Base-by-base conservation (phyloP, 176 grass and related monocot species). In the Eremochloa ophiuroides region DNA sequence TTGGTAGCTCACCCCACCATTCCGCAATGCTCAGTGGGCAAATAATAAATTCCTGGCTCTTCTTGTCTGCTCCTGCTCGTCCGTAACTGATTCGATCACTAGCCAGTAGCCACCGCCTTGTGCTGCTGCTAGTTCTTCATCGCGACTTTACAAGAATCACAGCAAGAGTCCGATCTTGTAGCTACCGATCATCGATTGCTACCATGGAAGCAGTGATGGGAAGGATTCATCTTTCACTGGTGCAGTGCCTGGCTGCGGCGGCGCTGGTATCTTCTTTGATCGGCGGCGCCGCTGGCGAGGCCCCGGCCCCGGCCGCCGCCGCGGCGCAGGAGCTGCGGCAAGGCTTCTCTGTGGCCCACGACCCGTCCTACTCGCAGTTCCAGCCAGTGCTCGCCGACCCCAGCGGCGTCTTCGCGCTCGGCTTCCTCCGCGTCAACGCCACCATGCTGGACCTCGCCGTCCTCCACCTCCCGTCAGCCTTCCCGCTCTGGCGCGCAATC, bases 301-400 rank as follows among this genome's bases (percentile, higher is more conserved):
- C 47, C 4, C 62, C 64, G 42, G 31, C 11, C n/a, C n/a, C n/a
- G 37, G 46, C 71, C 1, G 65, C 74, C 28, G 42, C 69, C 2
- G 62, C 67, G 48, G 58, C 66, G 16, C 74, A 85, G 40, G 90
- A 93, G 79, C 88, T 98, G 70, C 69, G 62, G 33, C 91, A 62
- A 71, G 93, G 96, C 51, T 95, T 93, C 93, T 84, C 86, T 26
- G 82, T 16, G 14, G 51, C 69, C 20, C 92, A 93, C 56, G 92
- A 94, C 72, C 43, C 40, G 6, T 86, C 88, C 25, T 77, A 91
- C 67, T 51, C 90, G 80, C 78, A 89, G 68, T 98, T 98, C 84
- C 88, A 98, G 81, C 73, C 90, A 22, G 76, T 98, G 69, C 90
- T 98, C 68, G 42, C 75, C n/a, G 96, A 98, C 31, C 84, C 96